Evolutionary conservation across 768 basidiomycete species (phyloP).

Genomic region (Phaffia australis): DNA sequence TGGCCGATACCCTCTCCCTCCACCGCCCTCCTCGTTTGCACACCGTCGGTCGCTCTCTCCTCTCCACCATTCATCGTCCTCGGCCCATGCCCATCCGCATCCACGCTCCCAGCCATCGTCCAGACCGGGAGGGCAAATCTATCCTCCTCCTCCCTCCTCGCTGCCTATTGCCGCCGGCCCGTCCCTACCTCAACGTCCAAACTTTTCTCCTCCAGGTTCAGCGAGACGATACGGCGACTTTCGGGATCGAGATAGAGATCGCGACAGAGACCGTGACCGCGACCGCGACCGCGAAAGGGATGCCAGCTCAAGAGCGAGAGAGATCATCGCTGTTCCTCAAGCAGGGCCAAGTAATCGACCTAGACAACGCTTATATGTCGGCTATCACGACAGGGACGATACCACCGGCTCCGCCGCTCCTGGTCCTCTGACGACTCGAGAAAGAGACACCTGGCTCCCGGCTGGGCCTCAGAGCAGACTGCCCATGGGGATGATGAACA

Average conservation of each 20-base stretch:
- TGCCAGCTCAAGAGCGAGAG: no score
- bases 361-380: no score
- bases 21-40: background rate
- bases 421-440: background rate
- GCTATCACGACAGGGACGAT: no score
- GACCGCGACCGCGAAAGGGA: background rate
- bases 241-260: background rate
- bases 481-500: no score
- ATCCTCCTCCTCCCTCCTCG: no score
- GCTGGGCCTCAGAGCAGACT: no score
- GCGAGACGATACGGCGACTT: background rate
- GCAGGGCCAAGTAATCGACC: background rate
- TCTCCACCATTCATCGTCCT: background rate
- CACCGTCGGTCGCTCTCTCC: background rate
- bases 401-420: no score
- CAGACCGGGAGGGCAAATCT: no score
- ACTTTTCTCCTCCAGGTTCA: conserved; percentile 10
- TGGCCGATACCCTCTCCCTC: conserved; percentile 1
- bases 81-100: no score
- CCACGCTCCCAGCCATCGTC: no score
- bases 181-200: conserved; percentile 9
- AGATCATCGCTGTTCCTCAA: background rate
- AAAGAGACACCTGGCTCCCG: background rate
- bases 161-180: background rate
- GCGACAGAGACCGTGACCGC: background rate